phyloP scores from a whole-genome alignment of 345 rosid genomes.

The Citrus hindsii region DNA sequence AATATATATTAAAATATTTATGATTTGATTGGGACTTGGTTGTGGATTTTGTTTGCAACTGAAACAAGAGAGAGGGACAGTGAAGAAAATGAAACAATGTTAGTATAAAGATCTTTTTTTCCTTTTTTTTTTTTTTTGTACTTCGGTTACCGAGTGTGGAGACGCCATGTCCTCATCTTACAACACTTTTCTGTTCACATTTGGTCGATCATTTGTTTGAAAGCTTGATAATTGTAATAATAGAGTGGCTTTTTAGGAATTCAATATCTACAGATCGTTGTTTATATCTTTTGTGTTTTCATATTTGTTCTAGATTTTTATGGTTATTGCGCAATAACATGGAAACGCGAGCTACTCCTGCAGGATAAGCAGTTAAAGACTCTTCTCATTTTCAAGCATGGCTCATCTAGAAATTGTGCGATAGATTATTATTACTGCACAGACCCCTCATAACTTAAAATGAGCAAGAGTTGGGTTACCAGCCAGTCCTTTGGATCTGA shows the following conservation, averaged over 20 bases:
- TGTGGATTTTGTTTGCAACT: constrained; percentile 16
- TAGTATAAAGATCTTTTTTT: background rate
- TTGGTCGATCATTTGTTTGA: constrained; percentile 14
- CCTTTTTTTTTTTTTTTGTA: too few relatives aligned
- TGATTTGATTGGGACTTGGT: constrained; percentile 24
- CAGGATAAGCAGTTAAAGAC: background rate
- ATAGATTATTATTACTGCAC: background rate
- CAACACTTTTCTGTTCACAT: constrained; percentile 1
- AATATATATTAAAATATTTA: constrained; percentile 24
- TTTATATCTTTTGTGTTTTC: background rate
- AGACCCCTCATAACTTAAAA: constrained; percentile 21
- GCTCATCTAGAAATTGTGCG: background rate
- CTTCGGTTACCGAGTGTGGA: constrained; percentile 12
- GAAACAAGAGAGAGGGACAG: background rate
- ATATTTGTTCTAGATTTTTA: background rate
- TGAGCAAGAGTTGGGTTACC: constrained; percentile 36
- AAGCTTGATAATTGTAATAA: constrained; percentile 14
- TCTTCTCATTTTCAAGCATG: background rate
- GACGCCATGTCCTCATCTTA: background rate
- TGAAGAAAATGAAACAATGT: background rate
- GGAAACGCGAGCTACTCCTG: background rate
- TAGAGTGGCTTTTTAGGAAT: constrained; percentile 12
- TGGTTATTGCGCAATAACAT: background rate
- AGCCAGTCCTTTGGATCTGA: constrained; percentile 40
- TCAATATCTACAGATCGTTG: background rate